phyloP scores from a whole-genome alignment of 2,329 filamentous ascomycete genomes.

The Dichotomopilus funicola region DNA sequence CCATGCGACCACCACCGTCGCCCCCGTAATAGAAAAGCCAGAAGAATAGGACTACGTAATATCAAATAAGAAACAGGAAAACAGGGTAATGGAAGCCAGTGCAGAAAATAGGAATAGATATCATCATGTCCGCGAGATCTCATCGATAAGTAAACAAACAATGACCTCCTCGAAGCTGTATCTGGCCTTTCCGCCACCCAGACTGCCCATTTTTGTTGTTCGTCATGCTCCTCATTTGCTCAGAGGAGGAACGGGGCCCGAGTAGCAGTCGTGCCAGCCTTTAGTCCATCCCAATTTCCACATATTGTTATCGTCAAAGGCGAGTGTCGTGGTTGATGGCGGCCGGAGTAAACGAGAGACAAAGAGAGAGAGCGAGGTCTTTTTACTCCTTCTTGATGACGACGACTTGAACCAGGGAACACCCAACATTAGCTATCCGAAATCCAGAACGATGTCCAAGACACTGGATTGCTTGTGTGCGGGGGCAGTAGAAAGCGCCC shows the following conservation, averaged over 20 bases:
- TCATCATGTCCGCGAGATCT: slow-evolving; percentile 4
- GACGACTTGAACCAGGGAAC: slow-evolving; percentile 13
- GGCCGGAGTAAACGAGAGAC: background rate
- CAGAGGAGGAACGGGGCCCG: too few relatives aligned
- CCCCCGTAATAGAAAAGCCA: too few relatives aligned
- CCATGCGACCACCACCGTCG: too few relatives aligned
- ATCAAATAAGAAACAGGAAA: background rate
- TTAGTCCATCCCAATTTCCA: too few relatives aligned
- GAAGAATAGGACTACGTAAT: too few relatives aligned
- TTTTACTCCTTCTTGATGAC: slow-evolving; percentile 14
- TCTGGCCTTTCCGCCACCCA: too few relatives aligned
- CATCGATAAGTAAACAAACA: background rate
- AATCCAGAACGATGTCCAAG: background rate
- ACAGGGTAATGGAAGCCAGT: background rate
- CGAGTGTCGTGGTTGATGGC: background rate
- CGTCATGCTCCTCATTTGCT: too few relatives aligned
- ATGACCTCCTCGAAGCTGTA: background rate
- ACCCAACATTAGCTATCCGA: slow-evolving; percentile 15
- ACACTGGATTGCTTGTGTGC: too few relatives aligned
- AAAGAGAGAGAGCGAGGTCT: background rate
- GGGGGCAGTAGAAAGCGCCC: too few relatives aligned
- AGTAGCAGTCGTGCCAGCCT: too few relatives aligned
- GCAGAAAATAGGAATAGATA: slow-evolving; percentile 6
- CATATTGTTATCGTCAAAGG: too few relatives aligned
- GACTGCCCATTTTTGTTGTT: too few relatives aligned